Evolutionary conservation across 1,139 yeast species (phyloP), one percentile per base, ranked within the genome.

Genomic region (Lizanozyma gosingica): DNA sequence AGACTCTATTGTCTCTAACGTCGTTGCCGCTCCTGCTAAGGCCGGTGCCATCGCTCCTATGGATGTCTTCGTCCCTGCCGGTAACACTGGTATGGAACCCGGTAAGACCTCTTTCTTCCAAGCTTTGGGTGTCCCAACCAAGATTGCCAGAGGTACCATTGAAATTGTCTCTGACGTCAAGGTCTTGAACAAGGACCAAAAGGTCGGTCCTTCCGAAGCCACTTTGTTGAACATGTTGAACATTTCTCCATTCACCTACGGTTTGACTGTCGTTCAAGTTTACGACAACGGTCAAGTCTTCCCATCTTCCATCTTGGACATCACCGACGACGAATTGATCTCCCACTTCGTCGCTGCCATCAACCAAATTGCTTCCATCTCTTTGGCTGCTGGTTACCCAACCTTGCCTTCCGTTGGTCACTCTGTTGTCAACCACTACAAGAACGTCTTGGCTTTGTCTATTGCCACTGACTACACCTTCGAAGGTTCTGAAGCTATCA

Each of bases 91-190:
- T 84, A 90, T 94, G 96, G 98, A 92, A 78, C 99, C 99, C 73
- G 97, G 97, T 83, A 92, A 92, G 88, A 92, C 99, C 65, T 92
- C 98, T 68, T 92, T 92, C 94, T 92, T 92, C 97, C 99, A 92
- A 83, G 98, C 99, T 68, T 83, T 92, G 65, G 97, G 97, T 86
- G 97, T 92, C 65, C 98, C 98, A 81, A 92, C 99, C 86, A 92
- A 92, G 94, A 92, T 92, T 88, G 94, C 96, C 75, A 90, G 99
- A 85, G 99, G 99, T 92, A 87, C 96, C 75, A 92, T 92, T 83
- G 99, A 92, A 78, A 92, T 92, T 75, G 90, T 87, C 71, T 75
- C 85, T 59, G 98, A 94, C 67, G 95, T 92, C 65, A 86, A 86
- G 80, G 96, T 92, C 67, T 95, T 90, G 65, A 80, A 74, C 54